These are phyloP conservation scores for Annulohypoxylon moriforme DNA, from an alignment of 495 filamentous ascomycete genomes.

Conservation along the genomic window DNA sequence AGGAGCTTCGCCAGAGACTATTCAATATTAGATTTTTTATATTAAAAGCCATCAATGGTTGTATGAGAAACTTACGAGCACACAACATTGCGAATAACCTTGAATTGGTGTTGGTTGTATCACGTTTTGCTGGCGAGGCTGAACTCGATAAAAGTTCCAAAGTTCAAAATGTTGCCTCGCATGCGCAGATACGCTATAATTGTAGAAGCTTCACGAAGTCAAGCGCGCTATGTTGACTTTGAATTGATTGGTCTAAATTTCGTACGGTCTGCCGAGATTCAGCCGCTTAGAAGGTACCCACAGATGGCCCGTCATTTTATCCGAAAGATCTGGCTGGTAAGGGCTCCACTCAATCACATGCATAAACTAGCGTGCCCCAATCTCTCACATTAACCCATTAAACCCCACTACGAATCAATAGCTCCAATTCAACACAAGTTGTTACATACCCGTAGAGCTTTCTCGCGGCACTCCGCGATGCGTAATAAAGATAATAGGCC, in stretches of 20 bases:
- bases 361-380: not conserved
- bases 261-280: not conserved
- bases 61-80: conserved; percentile 37
- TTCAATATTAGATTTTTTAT: conserved; percentile 22
- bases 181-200: not conserved
- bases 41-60: not conserved
- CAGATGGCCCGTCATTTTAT: not conserved
- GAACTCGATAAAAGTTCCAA: conserved; percentile 33
- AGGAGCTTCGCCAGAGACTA: conserved; percentile 97
- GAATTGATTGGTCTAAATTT: conserved; percentile 28
- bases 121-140: conserved; percentile 9
- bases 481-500: not conserved
- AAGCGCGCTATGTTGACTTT: conserved; percentile 36
- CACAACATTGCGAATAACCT: conserved; percentile 43
- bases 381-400: too few species aligned
- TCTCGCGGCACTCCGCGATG: conserved; percentile 13
- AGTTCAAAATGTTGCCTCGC: conserved; percentile 21
- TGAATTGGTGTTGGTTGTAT: conserved; percentile 11
- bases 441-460: not conserved
- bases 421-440: not conserved
- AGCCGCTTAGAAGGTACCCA: not conserved
- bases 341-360: not conserved
- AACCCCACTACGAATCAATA: conserved; percentile 5
- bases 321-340: not conserved
- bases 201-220: conserved; percentile 23